Evolutionary conservation across 495 filamentous ascomycete species (phyloP), one percentile per base, ranked within the genome.

Genomic region (Chaetomium tenue): DNA sequence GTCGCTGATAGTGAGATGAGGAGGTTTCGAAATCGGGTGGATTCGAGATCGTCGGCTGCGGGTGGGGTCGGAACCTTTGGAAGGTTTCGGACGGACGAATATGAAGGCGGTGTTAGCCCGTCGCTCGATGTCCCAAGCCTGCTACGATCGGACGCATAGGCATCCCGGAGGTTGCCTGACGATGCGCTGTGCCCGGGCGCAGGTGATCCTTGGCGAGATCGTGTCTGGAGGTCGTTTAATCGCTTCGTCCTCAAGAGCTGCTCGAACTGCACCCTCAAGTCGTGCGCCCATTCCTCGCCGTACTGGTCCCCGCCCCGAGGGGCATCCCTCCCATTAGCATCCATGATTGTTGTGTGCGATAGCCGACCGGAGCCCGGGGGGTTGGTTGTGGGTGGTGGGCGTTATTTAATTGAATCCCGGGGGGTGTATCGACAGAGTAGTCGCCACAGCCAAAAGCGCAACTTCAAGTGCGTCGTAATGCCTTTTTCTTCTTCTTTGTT

Each of bases 61-160:
- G 94, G 91, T 8, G 91, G 84, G 20, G 87, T 86, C 6, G 94
- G 92, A 42, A 96, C 82, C 67, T 89, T 89, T 48, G 94, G 93
- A 26, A 93, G 79, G 65, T 90, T 89, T 48, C 88, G 85, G 22
- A 90, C 73, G 15, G 87, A 85, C 3, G 86, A 84, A 69, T 90
- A 89, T 2, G 86, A 85, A 4, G 89, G 82, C 26, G 85, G 84
- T 60, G 83, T 75, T 44, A 71, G 64, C 3, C 61, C 60, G 50
- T 70, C 70, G 60, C 75, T 72, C 0, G 79, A 81, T 48, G 77
- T 76, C 9, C 79, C 76, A 62, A 81, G 77, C 58, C 76, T 72
- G 61, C 70, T 71, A 7, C 77, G 66, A 15, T 70, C 72, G 23
- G 76, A 74, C 63, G 78, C 67, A 30, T 78, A 72, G 50, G 78